These are phyloP conservation scores for Hsuehochloa calcarea DNA, from an alignment of 176 grass and related monocot species.

Conservation along the genomic window DNA sequence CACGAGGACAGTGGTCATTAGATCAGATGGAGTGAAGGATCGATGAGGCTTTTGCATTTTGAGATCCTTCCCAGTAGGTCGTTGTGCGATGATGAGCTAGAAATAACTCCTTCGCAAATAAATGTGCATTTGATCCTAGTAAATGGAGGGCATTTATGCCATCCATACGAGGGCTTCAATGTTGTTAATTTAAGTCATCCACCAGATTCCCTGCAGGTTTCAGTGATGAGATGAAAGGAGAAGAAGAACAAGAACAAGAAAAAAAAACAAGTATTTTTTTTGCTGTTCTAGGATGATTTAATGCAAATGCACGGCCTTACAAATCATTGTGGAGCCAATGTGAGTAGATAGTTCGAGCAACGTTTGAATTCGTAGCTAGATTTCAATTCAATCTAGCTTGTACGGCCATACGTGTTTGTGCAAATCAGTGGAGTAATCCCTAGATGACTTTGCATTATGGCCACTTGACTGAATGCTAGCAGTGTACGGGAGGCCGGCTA, in stretches of 20 bases:
- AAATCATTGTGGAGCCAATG: slow-evolving; percentile 33
- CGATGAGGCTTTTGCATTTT: not conserved
- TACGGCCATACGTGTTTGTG: slow-evolving; percentile 33
- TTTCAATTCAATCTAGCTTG: slow-evolving; percentile 5
- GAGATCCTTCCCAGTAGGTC: slow-evolving; percentile 17
- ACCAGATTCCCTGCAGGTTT: slow-evolving; percentile 44
- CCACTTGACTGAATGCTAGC: not conserved
- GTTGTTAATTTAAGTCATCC: slow-evolving; percentile 41
- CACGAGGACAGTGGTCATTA: slow-evolving; percentile 29
- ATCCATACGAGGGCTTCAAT: slow-evolving; percentile 33
- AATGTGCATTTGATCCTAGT: slow-evolving; percentile 54
- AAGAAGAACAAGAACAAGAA: not conserved
- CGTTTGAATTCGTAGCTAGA: not conserved
- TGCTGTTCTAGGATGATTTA: not conserved
- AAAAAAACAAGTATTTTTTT: not conserved
- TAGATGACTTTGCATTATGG: slow-evolving; percentile 18
- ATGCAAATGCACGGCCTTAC: slow-evolving; percentile 24
- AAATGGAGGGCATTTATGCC: slow-evolving; percentile 47
- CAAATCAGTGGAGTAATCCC: slow-evolving; percentile 12
- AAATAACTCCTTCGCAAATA: slow-evolving; percentile 39
- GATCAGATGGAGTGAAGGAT: not conserved
- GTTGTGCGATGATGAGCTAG: slow-evolving; percentile 45
- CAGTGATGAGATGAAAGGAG: slow-evolving; percentile 28
- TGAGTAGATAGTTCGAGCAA: not conserved
- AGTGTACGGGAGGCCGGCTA: not conserved